Base-by-base conservation (phyloP, 2,329 filamentous ascomycete species). In the Diaporthe amygdali region DNA sequence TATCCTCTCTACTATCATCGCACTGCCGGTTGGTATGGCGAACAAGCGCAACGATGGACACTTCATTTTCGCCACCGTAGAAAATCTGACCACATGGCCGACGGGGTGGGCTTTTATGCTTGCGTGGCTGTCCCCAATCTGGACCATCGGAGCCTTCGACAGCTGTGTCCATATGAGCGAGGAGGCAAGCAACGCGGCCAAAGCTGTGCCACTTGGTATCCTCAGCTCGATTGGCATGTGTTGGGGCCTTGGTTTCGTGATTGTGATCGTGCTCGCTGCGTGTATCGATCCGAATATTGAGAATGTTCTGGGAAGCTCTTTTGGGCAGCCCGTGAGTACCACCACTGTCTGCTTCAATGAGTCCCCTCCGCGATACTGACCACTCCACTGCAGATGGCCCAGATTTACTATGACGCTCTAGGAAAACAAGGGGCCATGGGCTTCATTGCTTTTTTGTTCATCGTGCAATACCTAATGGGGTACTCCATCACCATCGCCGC, bases 401-500 rank as follows among this genome's bases (percentile, higher is more conserved):
- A 90, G 77, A 89, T 91, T 54, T 91, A 90, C 79, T 90, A 85
- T 72, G 88, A 91, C 71, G 87, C 88, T 0, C 78, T 91, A 12
- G 89, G 89, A 12, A 91, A 90, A 77, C 81, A 84, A 6, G 89
- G 88, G 6, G 87, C 89, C 0, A 77, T 91, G 8, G 89, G 84
- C 0, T 83, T 91, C 68, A 91, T 91, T 86, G 82, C 83, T 1
- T 81, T 91, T 0, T 79, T 91, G 25, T 88, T 90, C 76, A 85
- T 90, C 61, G 88, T 90, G 3, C 89, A 91, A 76, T 91, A 89
- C 77, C 81, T 91, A 27, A 91, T 91, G 85, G 88, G 89, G 1
- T 79, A 90, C 1, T 88, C 85, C 37, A 86, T 90, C 68, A 79
- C 89, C 3, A 86, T 90, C 4, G 89, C 89, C 1, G 87, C 86